Base-by-base conservation (phyloP, 495 filamentous ascomycete genomes). In the Gamarada debralockiae region DNA sequence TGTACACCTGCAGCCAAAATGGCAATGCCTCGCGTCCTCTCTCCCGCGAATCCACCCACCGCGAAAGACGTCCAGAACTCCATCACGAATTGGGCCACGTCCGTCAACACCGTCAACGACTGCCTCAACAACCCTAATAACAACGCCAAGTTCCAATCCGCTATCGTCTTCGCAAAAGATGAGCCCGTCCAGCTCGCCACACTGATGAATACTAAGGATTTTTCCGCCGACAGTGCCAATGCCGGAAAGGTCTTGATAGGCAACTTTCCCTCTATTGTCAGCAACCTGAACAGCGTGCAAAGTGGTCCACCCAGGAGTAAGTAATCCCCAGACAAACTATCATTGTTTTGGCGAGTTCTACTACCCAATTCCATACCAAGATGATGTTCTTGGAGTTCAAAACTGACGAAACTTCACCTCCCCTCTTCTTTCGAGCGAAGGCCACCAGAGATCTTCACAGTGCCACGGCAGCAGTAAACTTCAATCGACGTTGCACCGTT, bases 201-300 rank as follows among this genome's bases (percentile, higher is more conserved):
- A 22, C 18, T 53, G 18, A 53, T 53, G 50, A 39, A 46, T 14
- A 15, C 37, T 8, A 9, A 40, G 3, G 42, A 15, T 14, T 24
- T 47, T 7, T 23, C 50, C n/a, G 47, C 15, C 14, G 12, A 40
- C 3, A 42, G 50, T 10, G 50, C 29, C 20, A 53, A 53, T 14
- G 50, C 50, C 2, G 50, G 18, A 4, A 53, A 20, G 27, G 50
- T 47, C 2, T 23, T 53, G 17, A 53, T 53, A 20, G 50, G 50
- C 27, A 53, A 53, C 23, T 53, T 53, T 25, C 42, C 41, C 3
- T 38, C 29, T 17, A 53, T 53, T 12, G 42, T 53, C 42, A 53
- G 50, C 40, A 53, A 47, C 21, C 33, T 53, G n/a, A 23, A 45
- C 18, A 46, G 18, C 14, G 15, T 53, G 18, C 40, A 53, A 15